Evolutionary conservation across 345 rosid species (phyloP).

Genomic region (Jatropha curcas): DNA sequence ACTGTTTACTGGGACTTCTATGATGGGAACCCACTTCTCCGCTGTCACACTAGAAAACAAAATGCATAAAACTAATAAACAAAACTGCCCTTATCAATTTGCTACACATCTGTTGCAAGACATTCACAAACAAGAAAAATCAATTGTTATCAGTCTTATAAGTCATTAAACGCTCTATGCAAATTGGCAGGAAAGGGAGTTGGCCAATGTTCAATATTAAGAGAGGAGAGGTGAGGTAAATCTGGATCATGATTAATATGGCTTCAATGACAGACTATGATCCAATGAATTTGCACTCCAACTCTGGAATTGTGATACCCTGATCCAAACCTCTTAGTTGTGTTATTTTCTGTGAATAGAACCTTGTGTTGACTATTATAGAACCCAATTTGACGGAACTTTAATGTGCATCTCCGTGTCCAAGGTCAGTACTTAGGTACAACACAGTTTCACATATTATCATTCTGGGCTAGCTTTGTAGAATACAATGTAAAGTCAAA

Average conservation of each 20-base stretch:
- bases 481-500: background rate
- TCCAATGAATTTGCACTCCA: background rate
- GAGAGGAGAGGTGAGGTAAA: background rate
- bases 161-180: background rate
- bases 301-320: background rate
- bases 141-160: background rate
- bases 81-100: background rate
- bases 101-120: background rate
- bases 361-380: background rate
- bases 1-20: slow-evolving; percentile 82
- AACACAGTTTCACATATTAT: too few species aligned
- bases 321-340: background rate
- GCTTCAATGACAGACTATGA: background rate
- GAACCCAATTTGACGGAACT: background rate
- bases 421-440: background rate
- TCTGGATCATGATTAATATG: background rate
- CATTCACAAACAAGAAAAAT: background rate
- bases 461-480: background rate
- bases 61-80: slow-evolving; percentile 4
- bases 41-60: slow-evolving; percentile 75
- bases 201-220: background rate
- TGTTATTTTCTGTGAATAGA: background rate
- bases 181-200: background rate
- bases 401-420: background rate
- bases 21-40: slow-evolving; percentile 93